Conservation (phyloP, 495 filamentous ascomycete species). For the Cairneyella variabilis region DNA sequence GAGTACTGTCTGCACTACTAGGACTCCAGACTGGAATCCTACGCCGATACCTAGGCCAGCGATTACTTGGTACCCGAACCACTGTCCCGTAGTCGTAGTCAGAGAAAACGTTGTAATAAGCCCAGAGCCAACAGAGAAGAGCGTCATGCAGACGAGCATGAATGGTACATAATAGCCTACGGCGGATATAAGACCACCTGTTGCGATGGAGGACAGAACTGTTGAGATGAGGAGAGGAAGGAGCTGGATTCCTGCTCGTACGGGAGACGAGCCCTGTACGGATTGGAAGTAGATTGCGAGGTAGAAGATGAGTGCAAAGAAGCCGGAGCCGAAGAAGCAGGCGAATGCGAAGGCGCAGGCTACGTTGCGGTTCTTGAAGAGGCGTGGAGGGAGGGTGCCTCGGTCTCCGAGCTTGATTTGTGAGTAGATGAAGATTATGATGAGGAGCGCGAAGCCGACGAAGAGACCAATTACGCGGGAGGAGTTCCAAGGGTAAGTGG, state of each 20-base stretch:
- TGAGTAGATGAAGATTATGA: conserved; percentile 42
- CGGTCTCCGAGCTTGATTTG: conserved; percentile 48
- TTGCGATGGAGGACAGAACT: conserved; percentile 19
- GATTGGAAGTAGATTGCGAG: conserved; percentile 92
- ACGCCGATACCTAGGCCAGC: conserved; percentile 21
- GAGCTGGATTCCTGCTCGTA: conserved; percentile 73
- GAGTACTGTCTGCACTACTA: conserved; percentile 23
- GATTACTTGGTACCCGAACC: conserved; percentile 65
- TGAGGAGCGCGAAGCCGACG: conserved; percentile 43
- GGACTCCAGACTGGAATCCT: conserved; percentile 18
- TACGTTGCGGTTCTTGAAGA: conserved; percentile 54
- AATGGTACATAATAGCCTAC: conserved; percentile 78
- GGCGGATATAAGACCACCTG: conserved; percentile 55
- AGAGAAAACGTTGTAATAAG: conserved; percentile 62
- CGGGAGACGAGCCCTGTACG: conserved; percentile 65
- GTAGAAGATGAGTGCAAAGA: conserved; percentile 67
- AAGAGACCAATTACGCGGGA: conserved; percentile 42
- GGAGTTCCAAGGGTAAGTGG: conserved; percentile 48
- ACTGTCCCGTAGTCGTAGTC: conserved; percentile 47
- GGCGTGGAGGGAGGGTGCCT: conserved; percentile 52
- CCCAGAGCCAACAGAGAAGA: conserved; percentile 65
- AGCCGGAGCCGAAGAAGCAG: conserved; percentile 58
- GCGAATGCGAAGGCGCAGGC: conserved; percentile 40
- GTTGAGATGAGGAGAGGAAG: conserved; percentile 45
- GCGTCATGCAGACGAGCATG: conserved; percentile 57